These are phyloP conservation scores for Metarhizium guizhouense DNA, from an alignment of 2,329 filamentous ascomycete genomes.

Conservation along the genomic window DNA sequence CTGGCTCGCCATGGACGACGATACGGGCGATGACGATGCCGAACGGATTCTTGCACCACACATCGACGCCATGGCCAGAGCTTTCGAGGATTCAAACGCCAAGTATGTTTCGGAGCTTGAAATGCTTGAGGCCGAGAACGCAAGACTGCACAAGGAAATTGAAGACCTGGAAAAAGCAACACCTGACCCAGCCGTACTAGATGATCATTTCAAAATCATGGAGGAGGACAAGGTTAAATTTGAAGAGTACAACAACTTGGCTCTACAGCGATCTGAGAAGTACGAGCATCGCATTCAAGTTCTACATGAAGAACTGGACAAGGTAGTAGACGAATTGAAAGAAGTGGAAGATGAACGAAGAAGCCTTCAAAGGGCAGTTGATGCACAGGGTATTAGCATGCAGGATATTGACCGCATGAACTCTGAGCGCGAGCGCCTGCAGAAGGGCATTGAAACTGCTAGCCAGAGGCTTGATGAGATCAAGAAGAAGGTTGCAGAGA, in stretches of 20 bases:
- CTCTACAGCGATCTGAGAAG: slow-evolving; percentile 79
- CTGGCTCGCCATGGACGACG: slow-evolving; percentile 88
- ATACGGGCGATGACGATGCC: slow-evolving; percentile 76
- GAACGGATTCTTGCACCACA: slow-evolving; percentile 74
- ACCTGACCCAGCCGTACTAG: slow-evolving; percentile 72
- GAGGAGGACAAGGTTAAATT: slow-evolving; percentile 94
- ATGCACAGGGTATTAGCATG: slow-evolving; percentile 90
- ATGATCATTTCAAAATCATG: slow-evolving; percentile 85
- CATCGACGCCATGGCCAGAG: slow-evolving; percentile 75
- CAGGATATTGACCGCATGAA: slow-evolving; percentile 99
- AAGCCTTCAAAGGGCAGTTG: slow-evolving; percentile 74
- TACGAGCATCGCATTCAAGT: slow-evolving; percentile 74
- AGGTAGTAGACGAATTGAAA: slow-evolving; percentile 63
- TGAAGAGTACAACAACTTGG: slow-evolving; percentile 83
- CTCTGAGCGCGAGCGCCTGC: slow-evolving; percentile 85
- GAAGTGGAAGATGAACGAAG: slow-evolving; percentile 77
- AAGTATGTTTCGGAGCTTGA: slow-evolving; percentile 78
- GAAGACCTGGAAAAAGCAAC: slow-evolving; percentile 82
- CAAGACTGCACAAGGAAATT: slow-evolving; percentile 73
- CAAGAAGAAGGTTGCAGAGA: slow-evolving; percentile 74
- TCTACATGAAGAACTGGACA: slow-evolving; percentile 78
- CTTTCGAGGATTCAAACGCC: slow-evolving; percentile 78
- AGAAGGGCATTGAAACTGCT: slow-evolving; percentile 75
- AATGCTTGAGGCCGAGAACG: slow-evolving; percentile 78
- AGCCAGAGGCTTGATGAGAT: slow-evolving; percentile 71